These are phyloP conservation scores for Iodosphaeria phyllophila DNA, from an alignment of 2,329 filamentous ascomycete genomes.

Conservation along the genomic window DNA sequence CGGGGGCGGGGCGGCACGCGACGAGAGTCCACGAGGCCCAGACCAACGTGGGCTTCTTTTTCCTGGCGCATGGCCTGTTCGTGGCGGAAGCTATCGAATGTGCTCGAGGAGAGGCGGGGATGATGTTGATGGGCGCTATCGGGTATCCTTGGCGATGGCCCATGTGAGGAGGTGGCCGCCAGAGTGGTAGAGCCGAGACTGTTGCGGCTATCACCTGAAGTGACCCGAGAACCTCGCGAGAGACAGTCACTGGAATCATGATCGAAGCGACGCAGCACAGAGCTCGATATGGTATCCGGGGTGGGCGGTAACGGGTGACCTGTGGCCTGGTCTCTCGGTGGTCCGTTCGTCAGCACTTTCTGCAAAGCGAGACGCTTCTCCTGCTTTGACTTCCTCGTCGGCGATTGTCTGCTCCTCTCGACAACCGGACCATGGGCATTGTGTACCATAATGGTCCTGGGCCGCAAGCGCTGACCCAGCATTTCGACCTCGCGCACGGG, in stretches of 20 bases:
- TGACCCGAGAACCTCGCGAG: conserved; percentile 1
- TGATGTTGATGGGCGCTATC: too few species aligned
- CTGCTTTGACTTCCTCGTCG: conserved; percentile 17
- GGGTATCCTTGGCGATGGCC: too few species aligned
- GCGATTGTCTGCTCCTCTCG: too few species aligned
- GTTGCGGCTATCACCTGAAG: background rate
- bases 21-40: conserved; percentile 8
- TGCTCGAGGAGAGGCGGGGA: too few species aligned
- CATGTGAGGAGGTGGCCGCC: too few species aligned
- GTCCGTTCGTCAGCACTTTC: conserved; percentile 26
- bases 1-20: conserved; percentile 5
- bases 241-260: conserved; percentile 3
- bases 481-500: too few species aligned
- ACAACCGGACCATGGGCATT: too few species aligned
- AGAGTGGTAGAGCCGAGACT: conserved; percentile 7
- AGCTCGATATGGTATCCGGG: conserved; percentile 39
- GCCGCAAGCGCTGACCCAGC: too few species aligned
- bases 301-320: conserved; percentile 33
- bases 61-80: background rate
- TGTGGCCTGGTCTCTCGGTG: conserved; percentile 19
- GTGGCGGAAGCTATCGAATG: too few species aligned
- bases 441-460: too few species aligned
- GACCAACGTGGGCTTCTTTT: conserved; percentile 2
- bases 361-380: conserved; percentile 29
- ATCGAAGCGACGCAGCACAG: conserved; percentile 23